Base-by-base conservation (phyloP, 2,329 filamentous ascomycete genomes). In the Akanthomyces lecanii region DNA sequence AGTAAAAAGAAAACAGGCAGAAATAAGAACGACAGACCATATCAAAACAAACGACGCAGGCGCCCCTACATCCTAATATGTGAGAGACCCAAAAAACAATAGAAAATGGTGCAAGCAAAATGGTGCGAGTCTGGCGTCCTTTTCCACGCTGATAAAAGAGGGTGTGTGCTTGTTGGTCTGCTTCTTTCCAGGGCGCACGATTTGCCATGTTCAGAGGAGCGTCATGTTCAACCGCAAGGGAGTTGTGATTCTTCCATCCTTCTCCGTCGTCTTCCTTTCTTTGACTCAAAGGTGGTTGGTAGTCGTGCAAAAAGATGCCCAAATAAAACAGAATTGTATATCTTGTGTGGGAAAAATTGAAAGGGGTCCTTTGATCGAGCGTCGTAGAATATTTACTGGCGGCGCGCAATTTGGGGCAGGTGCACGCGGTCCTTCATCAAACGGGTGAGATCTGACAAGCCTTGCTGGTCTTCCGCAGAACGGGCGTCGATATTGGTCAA, bases 361-460 rank as follows among this genome's bases (percentile, higher is more conserved):
- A 23, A 44, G 45, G 38, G 23, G n/a, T 45, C 53, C 8, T 28
- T 30, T 12, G n/a, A 21, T 21, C 23, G 16, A 57, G 36, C 6
- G 4, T 23, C 25, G 42, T 23, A 33, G 23, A 21, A 3, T 60
- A 28, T 47, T 58, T 67, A 67, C 63, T 30, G 28, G 28, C 64
- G 68, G 10, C 30, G 56, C 60, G 64, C 38, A 21, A 70, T 63
- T 63, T 69, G 66, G 4, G 73, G 70, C 3, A 70, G 40, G 47
- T 71, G 69, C 33, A 72, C 55, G 36, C 67, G 67, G 25, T 68
- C 65, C 23, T 65, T 62, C 8, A 67, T 56, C 38, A 70, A 55
- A 3, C 65, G 62, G 18, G 45, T 60, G 48, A 73, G 50, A 23
- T 45, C 42, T 23, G 33, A 45, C n/a, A 63, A 45, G 44, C 54